Evolutionary conservation across 352 stramenopile species (phyloP), one percentile per base, ranked within the genome.

Genomic region (Peronospora farinosa): DNA sequence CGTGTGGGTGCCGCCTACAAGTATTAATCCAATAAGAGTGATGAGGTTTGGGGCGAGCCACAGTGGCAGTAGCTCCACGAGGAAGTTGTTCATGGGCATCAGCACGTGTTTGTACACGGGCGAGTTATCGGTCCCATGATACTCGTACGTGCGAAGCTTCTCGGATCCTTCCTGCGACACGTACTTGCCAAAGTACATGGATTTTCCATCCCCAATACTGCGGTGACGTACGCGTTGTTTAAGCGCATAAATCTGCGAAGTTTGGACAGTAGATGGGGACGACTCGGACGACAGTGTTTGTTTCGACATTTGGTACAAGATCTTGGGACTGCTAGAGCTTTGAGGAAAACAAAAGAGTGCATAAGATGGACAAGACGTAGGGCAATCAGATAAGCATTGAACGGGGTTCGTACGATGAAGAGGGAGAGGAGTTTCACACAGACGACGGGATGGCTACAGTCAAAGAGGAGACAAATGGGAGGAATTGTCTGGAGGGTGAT

Each of bases 181-280:
- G 46, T 93, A 93, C 60, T 90, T 93, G 56, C 80, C 78, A 66
- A 93, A 93, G 61, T 93, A 93, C 54, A 74, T 91, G 44, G 81
- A 80, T 59, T 93, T 93, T 44, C 80, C 75, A 40, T 87, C 77
- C 10, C 63, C 63, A 28, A 63, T 74, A 25, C 72, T 84, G 51
- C 75, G 77, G 46, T 91, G 80, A 41, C 80, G 80, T 50, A 91
- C 80, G 41, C 80, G 77, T 49, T 79, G 73, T 30, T 78, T 71
- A 21, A 91, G 63, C 40, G 68, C 65, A 38, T 63, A 57, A 16
- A 72, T 35, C 44, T 78, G 57, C 36, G 50, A 57, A n/a, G 50
- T 32, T 37, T 64, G 45, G 30, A 54, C 10, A 4, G 47, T 31
- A 8, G 43, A 39, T 1, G 15, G 47, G 9, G 53, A 33, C 31